These are phyloP conservation scores for Cystobasidium sp. DNA, from an alignment of 1,284 basidiomycete species.

Conservation along the genomic window DNA sequence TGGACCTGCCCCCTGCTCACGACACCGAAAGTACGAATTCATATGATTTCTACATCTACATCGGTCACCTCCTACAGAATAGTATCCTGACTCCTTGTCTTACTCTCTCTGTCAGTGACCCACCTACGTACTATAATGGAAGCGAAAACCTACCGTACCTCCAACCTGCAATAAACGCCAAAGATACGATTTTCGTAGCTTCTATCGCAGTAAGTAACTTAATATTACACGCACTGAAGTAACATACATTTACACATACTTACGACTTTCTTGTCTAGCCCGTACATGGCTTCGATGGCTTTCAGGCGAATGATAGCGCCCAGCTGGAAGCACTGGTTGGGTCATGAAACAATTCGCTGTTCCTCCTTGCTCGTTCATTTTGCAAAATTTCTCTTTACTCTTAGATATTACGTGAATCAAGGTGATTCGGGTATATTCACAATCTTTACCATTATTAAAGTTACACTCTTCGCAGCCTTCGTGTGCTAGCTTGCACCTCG, in stretches of 20 bases:
- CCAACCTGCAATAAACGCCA: constrained; percentile 24
- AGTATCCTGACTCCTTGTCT: not conserved
- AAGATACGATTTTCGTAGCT: constrained; percentile 35
- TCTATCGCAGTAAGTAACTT: constrained; percentile 24
- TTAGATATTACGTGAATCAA: too few relatives aligned
- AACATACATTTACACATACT: not conserved
- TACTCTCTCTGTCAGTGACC: not conserved
- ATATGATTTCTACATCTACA: too few relatives aligned
- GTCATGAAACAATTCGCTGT: constrained; percentile 58
- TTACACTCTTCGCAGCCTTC: too few relatives aligned
- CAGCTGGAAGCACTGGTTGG: constrained; percentile 54
- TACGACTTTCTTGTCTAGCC: constrained; percentile 3
- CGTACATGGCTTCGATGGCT: constrained; percentile 50
- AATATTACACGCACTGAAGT: not conserved
- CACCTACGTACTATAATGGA: constrained; percentile 38
- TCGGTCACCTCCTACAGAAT: too few relatives aligned
- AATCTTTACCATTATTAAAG: too few relatives aligned
- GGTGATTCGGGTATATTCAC: too few relatives aligned
- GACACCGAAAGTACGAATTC: too few relatives aligned
- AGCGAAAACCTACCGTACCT: constrained; percentile 30
- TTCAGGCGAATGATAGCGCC: constrained; percentile 49
- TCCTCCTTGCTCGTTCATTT: too few relatives aligned
- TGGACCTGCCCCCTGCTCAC: too few relatives aligned
- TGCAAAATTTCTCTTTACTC: too few relatives aligned
- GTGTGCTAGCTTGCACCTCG: too few relatives aligned